Evolutionary conservation across 306 rosid genomes (phyloP), one percentile per base, ranked within the genome.

Genomic region (Canavalia ensiformis): DNA sequence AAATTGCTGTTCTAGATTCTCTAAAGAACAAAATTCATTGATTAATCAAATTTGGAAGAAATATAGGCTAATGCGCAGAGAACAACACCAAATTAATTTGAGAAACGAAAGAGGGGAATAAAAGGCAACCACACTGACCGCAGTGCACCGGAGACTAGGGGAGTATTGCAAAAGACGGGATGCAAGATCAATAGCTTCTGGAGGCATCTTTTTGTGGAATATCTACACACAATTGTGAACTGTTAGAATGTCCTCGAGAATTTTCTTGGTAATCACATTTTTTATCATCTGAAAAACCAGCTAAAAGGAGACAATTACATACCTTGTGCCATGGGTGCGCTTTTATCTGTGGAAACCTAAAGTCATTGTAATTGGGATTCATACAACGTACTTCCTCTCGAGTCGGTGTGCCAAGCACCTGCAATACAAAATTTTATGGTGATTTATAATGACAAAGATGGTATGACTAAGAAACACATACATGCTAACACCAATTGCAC

Each of bases 261-360:
- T 63, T 51, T 28, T 10, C 47, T 49, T 29, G 74, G 34, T 58
- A 57, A 66, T 44, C 51, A 76, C 46, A 64, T 59, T 66, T 18
- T 54, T 76, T 31, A 72, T 33, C 54, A 30, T 25, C 39, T 44
- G 49, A 67, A 70, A 72, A 74, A 42, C 39, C 2, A 57, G 35
- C 62, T 4, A 57, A 76, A 72, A 83, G 64, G 63, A 78, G 67
- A 78, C 29, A 50, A 88, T 57, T 4, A 34, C 79, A 82, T 55
- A 91, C 99, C 99, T 95, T 95, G 91, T 95, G 97, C 99, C 97
- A 95, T 59, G 99, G 99, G 80, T 91, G 94, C 5, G 98, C 98
- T 87, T 95, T 95, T 49, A 87, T 93, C 89, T 95, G 99, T 2
- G 97, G 99, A 86, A 95, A 81, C 79, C 84, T 88, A 52, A 93